Evolutionary conservation across 768 basidiomycete species (phyloP), one percentile per base, ranked within the genome.

Genomic region (Sporobolomyces pararoseus): DNA sequence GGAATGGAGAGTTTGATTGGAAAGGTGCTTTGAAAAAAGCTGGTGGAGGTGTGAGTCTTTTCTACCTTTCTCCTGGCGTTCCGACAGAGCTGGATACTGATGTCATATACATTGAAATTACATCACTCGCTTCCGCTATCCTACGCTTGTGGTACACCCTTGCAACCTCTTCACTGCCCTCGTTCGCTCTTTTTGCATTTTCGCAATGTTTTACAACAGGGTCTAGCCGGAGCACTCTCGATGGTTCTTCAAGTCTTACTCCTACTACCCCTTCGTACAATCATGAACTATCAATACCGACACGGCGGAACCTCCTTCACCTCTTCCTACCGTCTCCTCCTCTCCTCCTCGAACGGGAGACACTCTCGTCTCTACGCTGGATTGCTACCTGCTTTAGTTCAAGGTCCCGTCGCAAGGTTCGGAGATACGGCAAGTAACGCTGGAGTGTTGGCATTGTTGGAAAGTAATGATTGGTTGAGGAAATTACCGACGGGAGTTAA

Each of bases 371-470:
- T 89, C 79, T 98, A 96, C 79, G 87, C 90, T 73, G 95, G 95
- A 9, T 84, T 98, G 42, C 76, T 79, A 0, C 89, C 93, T 1
- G 95, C 94, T 1, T 86, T 94, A 65, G 74, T 98, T 59, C 94
- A 90, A 80, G 94, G 77, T 5, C 76, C 76, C 1, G 88, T 51
- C 34, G 68, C 83, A 1, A 76, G 95, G 17, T 97, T 98, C 78
- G 93, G 92, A 0, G 95, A 98, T 79, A 97, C 95, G 3, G 91
- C 91, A 1, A 91, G 94, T 27, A 96, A 97, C 78, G 90, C 85
- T 0, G 94, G 92, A 13, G 91, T 96, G 68, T 83, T 95, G 27
- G 92, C 91, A 1, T 83, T 97, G 3, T 83, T 97, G 31, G 80
- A 88, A 66, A 88, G 87, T 7, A 89, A 96, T 78, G 80, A 85